These are phyloP conservation scores for maize (Zea mays) DNA, from an alignment of 176 grass and related monocot genomes.

Conservation along the genomic window Zm-B73-REFERENCE-NAM-5.0 NC_050101.1:126753001-126753500, in stretches of 20 bases:
- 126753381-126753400: slow-evolving; percentile 75
- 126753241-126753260: slow-evolving; percentile 90
- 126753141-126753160: neutral
- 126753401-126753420: slow-evolving; percentile 85
- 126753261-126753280: slow-evolving; percentile 64
- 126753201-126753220: slow-evolving; percentile 87
- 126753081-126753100: slow-evolving; percentile 81
- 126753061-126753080: slow-evolving; percentile 87
- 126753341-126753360: slow-evolving; percentile 79
- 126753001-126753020: slow-evolving; percentile 68
- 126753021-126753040: slow-evolving; percentile 69
- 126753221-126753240: slow-evolving; percentile 62
- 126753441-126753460: slow-evolving; percentile 19
- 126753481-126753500: slow-evolving; percentile 49
- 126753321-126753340: neutral
- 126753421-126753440: slow-evolving; percentile 59
- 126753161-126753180: neutral
- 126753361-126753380: slow-evolving; percentile 58
- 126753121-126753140: neutral
- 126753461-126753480: slow-evolving; percentile 31
- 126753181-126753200: neutral
- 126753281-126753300: slow-evolving; percentile 1
- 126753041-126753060: slow-evolving; percentile 56
- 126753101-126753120: slow-evolving; percentile 24
- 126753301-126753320: neutral